Evolutionary conservation across 768 basidiomycete species (phyloP), one percentile per base, ranked within the genome.

Genomic region (Austroboletus eburneus): DNA sequence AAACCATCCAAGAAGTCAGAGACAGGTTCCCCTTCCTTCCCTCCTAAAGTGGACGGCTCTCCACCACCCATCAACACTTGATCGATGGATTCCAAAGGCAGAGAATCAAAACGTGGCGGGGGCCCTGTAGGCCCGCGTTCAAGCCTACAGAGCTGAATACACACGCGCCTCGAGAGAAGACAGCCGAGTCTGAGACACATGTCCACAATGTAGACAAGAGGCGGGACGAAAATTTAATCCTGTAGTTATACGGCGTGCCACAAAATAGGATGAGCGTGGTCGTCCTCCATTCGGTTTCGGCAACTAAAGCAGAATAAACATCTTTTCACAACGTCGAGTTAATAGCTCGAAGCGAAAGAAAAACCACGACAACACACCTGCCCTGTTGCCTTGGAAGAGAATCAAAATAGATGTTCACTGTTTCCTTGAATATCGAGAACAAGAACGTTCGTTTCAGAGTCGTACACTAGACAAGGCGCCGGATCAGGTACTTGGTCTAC

Each of bases 221-320:
- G 60, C 4, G 61, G 44, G 22, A 57, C 59, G 1, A 63, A 0
- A 37, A 62, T 35, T 30, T 51, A 59, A 35, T 58, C 61, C 61
- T 64, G 23, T 17, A 39, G 34, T 20, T 6, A 36, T n/a, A 35
- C 5, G 18, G 12, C 25, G 29, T 32, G 34, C 22, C 52, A 17
- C 46, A 75, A 79, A 48, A 78, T 76, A 3, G 81, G 72, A 53
- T 78, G 77, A 50, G 76, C 77, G 45, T 79, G 75, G 56, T 83
- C 80, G 54, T 85, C 80, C 52, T 85, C 62, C 69, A 17, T 64
- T 58, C 35, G 63, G 60, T 57, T 79, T 70, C 37, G 63, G 69
- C n/a, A 86, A 71, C 3, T 68, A 75, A 36, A 85, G 56, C 40
- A 76, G 74, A 22, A 75, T 70, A 20, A 80, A 33, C 35, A 81